Conservation (phyloP, 169 alveolate species). For the Cryptosporidium viatorum region DNA sequence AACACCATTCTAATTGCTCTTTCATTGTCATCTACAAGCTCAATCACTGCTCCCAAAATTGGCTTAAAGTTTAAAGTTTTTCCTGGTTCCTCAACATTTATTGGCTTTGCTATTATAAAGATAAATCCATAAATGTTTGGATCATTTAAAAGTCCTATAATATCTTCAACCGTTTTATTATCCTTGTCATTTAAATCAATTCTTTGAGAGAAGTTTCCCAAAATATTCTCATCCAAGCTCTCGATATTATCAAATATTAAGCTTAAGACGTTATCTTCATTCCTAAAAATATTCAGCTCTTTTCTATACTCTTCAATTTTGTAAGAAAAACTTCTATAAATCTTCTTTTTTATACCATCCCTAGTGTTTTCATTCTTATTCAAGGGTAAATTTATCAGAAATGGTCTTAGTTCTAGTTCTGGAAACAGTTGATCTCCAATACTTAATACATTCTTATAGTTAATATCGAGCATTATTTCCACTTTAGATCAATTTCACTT, state of each 20-base stretch:
- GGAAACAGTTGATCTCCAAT: slow-evolving; percentile 20
- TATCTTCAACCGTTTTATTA: not conserved
- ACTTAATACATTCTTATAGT: slow-evolving; percentile 8
- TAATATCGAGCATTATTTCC: slow-evolving; percentile 1
- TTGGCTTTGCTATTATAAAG: slow-evolving; percentile 6
- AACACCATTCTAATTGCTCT: slow-evolving; percentile 16
- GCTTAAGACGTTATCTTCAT: slow-evolving; percentile 4
- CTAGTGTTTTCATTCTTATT: not conserved
- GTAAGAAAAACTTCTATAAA: slow-evolving; percentile 18
- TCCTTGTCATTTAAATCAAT: not conserved
- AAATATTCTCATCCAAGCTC: not conserved
- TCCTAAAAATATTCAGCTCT: not conserved
- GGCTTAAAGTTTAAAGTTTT: not conserved
- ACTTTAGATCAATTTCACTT: not conserved
- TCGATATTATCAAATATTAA: not conserved
- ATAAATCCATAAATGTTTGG: slow-evolving; percentile 18
- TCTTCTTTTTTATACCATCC: slow-evolving; percentile 16
- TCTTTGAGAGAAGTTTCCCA: not conserved
- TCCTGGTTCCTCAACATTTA: not conserved
- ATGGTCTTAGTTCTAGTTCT: slow-evolving; percentile 11
- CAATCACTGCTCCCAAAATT: slow-evolving; percentile 19
- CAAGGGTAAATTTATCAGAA: slow-evolving; percentile 28
- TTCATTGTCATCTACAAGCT: slow-evolving; percentile 14
- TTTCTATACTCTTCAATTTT: slow-evolving; percentile 5
- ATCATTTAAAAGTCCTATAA: slow-evolving; percentile 6